phyloP scores from a whole-genome alignment of 2,329 filamentous ascomycete species.

The Harringtonia aguacate region DNA sequence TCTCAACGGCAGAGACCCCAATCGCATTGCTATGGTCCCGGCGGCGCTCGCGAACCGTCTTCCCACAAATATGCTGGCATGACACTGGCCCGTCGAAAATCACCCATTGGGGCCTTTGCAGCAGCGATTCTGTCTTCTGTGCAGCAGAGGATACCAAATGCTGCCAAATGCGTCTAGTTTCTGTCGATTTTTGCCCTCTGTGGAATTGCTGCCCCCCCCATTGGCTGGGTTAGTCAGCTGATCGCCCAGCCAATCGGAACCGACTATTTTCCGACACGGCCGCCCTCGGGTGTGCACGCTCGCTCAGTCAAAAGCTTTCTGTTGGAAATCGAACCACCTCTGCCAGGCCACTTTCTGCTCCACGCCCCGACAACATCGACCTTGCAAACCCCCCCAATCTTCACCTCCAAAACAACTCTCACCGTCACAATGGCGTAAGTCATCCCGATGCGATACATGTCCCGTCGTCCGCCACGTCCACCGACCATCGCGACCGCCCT shows the following conservation, averaged over 20 bases:
- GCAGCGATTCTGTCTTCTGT: not conserved
- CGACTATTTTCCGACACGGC: conserved; percentile 9
- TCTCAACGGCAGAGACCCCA: conserved; percentile 7
- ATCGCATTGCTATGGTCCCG: conserved; percentile 11
- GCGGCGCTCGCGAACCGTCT: conserved; percentile 4
- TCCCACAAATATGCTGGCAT: conserved; percentile 7
- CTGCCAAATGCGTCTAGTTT: no score
- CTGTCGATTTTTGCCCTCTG: no score
- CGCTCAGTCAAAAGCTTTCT: conserved; percentile 11
- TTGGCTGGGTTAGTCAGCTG: conserved; percentile 10
- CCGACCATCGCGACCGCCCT: not conserved
- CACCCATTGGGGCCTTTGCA: not conserved
- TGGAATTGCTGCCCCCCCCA: no score
- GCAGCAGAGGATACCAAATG: no score
- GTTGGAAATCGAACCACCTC: conserved; percentile 11
- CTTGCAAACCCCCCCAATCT: not conserved
- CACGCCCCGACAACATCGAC: conserved; percentile 5
- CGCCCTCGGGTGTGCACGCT: conserved; percentile 7
- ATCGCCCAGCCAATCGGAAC: conserved; percentile 9
- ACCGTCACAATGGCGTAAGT: conserved; percentile 14
- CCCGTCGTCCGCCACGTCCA: not conserved
- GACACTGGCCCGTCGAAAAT: not conserved
- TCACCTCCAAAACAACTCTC: conserved; percentile 1
- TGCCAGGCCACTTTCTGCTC: not conserved
- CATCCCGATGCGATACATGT: no score